Percentiles rank a stretch among this genome's conserved stretches.
These are phyloP conservation scores for Sphaerostilbella broomeana DNA, from an alignment of 2,329 filamentous ascomycete species.

Conservation along the genomic window DNA sequence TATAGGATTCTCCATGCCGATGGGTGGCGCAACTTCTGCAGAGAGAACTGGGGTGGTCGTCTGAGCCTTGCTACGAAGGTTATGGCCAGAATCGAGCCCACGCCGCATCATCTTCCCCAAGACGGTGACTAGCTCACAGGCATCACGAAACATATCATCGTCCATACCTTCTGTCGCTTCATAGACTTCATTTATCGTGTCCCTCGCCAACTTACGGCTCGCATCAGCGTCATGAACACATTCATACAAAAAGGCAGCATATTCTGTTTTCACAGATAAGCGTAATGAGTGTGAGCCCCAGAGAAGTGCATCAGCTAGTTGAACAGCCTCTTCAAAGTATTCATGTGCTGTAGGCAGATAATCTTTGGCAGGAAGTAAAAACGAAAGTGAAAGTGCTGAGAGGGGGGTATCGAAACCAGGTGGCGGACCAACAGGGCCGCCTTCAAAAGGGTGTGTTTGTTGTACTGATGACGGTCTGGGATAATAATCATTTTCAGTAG, in stretches of 20 bases:
- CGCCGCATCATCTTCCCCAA: constrained; percentile 85
- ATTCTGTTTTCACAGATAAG: constrained; percentile 85
- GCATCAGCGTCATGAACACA: constrained; percentile 76
- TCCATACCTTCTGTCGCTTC: constrained; percentile 87
- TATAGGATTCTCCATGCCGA: constrained; percentile 40
- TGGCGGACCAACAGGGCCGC: constrained; percentile 51
- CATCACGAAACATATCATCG: constrained; percentile 90
- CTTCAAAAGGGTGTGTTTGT: constrained; percentile 45
- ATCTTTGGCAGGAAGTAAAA: constrained; percentile 71
- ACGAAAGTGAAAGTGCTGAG: constrained; percentile 51
- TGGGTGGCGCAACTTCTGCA: constrained; percentile 21
- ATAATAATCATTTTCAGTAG: constrained; percentile 35
- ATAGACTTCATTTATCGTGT: constrained; percentile 85
- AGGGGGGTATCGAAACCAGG: constrained; percentile 44
- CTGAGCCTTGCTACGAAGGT: constrained; percentile 27
- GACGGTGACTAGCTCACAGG: constrained; percentile 78
- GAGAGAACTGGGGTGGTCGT: constrained; percentile 22
- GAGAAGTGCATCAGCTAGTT: constrained; percentile 66
- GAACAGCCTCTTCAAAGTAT: constrained; percentile 72
- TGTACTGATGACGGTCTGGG: constrained; percentile 41
- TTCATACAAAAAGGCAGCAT: constrained; percentile 88
- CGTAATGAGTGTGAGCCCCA: constrained; percentile 86
- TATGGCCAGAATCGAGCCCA: constrained; percentile 42
- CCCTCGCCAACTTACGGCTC: constrained; percentile 69
- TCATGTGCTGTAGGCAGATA: constrained; percentile 77